phyloP scores from a whole-genome alignment of 805 yeast genomes.

The Starmerella lactis-condensi region DNA sequence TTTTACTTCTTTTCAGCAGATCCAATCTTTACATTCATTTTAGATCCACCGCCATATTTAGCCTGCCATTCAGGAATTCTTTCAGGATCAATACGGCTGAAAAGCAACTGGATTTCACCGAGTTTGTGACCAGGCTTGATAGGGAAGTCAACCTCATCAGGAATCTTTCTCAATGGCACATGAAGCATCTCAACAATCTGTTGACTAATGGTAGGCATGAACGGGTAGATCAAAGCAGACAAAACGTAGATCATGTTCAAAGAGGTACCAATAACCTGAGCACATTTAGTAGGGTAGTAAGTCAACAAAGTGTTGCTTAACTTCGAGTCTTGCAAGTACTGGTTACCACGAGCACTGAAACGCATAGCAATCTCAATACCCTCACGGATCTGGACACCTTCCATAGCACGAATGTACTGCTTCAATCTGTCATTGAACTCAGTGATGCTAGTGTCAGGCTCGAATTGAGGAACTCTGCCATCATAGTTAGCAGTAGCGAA shows the following conservation, averaged over 20 bases:
- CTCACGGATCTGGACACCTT: slow-evolving; percentile 51
- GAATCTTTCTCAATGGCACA: slow-evolving; percentile 61
- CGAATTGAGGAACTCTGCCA: slow-evolving; percentile 65
- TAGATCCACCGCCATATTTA: slow-evolving; percentile 60
- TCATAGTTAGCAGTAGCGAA: slow-evolving; percentile 79
- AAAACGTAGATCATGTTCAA: slow-evolving; percentile 72
- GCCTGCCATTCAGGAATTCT: slow-evolving; percentile 74
- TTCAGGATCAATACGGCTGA: slow-evolving; percentile 78
- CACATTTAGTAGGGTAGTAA: slow-evolving; percentile 59
- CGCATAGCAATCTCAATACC: slow-evolving; percentile 88
- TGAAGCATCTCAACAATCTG: slow-evolving; percentile 63
- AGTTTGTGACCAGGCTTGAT: slow-evolving; percentile 69
- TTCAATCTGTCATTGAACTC: slow-evolving; percentile 36
- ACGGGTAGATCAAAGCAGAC: slow-evolving; percentile 70
- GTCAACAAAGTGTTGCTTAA: slow-evolving; percentile 72
- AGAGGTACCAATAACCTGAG: slow-evolving; percentile 84
- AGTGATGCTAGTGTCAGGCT: slow-evolving; percentile 27
- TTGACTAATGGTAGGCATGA: slow-evolving; percentile 66
- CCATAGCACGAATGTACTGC: slow-evolving; percentile 54
- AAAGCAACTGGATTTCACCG: slow-evolving; percentile 78
- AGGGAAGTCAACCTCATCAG: slow-evolving; percentile 52
- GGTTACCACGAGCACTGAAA: slow-evolving; percentile 81
- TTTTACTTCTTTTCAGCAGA: slow-evolving; percentile 4
- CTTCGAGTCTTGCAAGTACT: slow-evolving; percentile 87
- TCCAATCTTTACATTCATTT: slow-evolving; percentile 2